Evolutionary conservation across 345 rosid species (phyloP).

Genomic region (Gossypium anomalum): DNA sequence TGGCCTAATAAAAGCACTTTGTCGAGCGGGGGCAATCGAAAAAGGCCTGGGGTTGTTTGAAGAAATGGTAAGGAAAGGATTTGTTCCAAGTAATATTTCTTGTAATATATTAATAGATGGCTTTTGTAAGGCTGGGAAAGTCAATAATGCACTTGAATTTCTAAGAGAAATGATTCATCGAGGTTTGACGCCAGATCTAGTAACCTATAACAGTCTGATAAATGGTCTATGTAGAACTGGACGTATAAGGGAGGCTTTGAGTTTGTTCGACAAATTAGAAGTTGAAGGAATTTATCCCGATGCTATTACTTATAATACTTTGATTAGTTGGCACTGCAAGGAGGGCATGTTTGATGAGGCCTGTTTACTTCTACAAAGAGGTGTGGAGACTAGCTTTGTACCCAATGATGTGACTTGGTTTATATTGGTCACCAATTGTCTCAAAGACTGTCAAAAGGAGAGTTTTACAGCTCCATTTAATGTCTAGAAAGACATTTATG

Average conservation of each 20-base stretch:
- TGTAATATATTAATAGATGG: constrained; percentile 76
- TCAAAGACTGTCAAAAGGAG: constrained; percentile 12
- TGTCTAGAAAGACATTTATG: neutral
- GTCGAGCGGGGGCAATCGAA: constrained; percentile 58
- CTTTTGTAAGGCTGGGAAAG: constrained; percentile 55
- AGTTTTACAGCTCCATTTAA: constrained; percentile 8
- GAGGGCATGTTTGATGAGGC: constrained; percentile 57
- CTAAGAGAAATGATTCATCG: constrained; percentile 65
- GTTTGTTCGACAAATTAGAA: constrained; percentile 54
- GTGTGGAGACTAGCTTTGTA: constrained; percentile 48
- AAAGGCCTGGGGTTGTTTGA: constrained; percentile 72
- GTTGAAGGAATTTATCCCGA: constrained; percentile 73
- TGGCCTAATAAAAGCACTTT: constrained; percentile 61
- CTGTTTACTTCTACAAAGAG: constrained; percentile 45
- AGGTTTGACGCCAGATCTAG: constrained; percentile 73
- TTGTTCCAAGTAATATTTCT: constrained; percentile 50
- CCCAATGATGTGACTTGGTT: constrained; percentile 68
- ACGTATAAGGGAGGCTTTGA: constrained; percentile 52
- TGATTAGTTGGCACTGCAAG: constrained; percentile 71
- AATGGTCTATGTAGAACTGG: constrained; percentile 71
- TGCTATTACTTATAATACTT: constrained; percentile 70
- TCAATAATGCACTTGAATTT: constrained; percentile 61
- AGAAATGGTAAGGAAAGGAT: constrained; percentile 62
- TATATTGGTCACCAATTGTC: constrained; percentile 47
- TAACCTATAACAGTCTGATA: constrained; percentile 72